A percentile compares a stretch with the other conserved stretches of the same genome.
phyloP scores from a whole-genome alignment of 2,329 filamentous ascomycete species.

The Graphilbum ipis-grandicollis region DNA sequence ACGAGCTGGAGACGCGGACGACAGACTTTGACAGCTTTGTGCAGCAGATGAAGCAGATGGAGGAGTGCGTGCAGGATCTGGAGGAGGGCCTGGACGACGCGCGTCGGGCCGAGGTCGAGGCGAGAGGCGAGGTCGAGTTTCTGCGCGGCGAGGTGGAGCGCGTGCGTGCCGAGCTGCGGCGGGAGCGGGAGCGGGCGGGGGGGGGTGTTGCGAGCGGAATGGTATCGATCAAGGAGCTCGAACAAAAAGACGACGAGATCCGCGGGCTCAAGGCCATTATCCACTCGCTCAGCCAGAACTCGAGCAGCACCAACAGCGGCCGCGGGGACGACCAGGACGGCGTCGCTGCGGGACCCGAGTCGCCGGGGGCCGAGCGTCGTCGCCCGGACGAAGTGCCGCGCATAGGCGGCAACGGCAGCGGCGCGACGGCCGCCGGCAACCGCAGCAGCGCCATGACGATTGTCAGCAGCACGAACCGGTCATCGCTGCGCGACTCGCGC shows the following conservation, averaged over 20 bases:
- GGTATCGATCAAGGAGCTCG: constrained; percentile 48
- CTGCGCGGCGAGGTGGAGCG: constrained; percentile 86
- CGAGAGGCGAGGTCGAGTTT: constrained; percentile 89
- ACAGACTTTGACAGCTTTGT: constrained; percentile 88
- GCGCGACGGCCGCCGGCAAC: constrained; percentile 17
- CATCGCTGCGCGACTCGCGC: constrained; percentile 47
- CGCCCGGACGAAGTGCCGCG: no score
- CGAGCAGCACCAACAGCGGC: constrained; percentile 51
- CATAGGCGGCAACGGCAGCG: constrained; percentile 12
- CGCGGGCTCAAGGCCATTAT: constrained; percentile 95
- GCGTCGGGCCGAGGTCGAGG: constrained; percentile 83
- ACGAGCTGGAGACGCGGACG: constrained; percentile 64
- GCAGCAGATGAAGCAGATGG: constrained; percentile 79
- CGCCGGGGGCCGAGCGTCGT: background rate
- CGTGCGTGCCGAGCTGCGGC: constrained; percentile 68
- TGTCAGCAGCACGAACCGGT: constrained; percentile 23
- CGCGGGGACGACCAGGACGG: constrained; percentile 74
- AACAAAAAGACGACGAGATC: constrained; percentile 95
- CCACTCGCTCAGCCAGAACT: constrained; percentile 79
- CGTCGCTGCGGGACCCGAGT: constrained; percentile 32
- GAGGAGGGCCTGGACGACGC: constrained; percentile 95
- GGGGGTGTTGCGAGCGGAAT: constrained; percentile 14
- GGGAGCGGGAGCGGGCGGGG: constrained; percentile 71
- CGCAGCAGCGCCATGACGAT: constrained; percentile 33
- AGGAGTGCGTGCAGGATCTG: constrained; percentile 89